Conservation (phyloP, 1,284 basidiomycete species). For the Chondrostereum purpureum region DNA sequence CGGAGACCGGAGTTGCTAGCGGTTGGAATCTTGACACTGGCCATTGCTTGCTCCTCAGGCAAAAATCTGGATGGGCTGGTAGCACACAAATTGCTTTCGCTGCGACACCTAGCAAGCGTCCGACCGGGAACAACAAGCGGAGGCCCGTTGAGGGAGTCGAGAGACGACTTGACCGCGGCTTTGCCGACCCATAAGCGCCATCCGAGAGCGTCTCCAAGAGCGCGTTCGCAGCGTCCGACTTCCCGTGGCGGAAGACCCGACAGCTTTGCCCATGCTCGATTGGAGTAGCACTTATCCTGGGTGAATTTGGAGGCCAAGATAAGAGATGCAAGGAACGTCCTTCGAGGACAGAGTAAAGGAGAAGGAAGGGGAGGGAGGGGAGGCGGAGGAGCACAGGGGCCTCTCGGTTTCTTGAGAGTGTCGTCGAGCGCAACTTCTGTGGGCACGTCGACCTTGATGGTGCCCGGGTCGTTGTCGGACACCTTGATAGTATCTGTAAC, state of each 20-base stretch:
- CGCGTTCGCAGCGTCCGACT: slow-evolving; percentile 75
- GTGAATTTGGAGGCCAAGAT: slow-evolving; percentile 89
- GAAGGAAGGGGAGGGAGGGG: slow-evolving; percentile 56
- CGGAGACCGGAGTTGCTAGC: too few species aligned
- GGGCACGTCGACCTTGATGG: neutral
- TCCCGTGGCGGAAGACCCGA: slow-evolving; percentile 73
- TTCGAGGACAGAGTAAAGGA: slow-evolving; percentile 79
- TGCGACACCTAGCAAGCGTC: slow-evolving; percentile 33
- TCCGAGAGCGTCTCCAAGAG: slow-evolving; percentile 70
- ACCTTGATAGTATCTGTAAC: slow-evolving; percentile 35
- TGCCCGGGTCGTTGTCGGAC: slow-evolving; percentile 18
- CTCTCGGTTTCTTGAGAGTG: slow-evolving; percentile 16
- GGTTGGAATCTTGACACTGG: too few species aligned
- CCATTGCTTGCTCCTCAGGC: neutral
- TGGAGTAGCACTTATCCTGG: slow-evolving; percentile 89
- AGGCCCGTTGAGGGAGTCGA: slow-evolving; percentile 15
- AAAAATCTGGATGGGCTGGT: slow-evolving; percentile 4
- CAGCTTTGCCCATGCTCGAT: slow-evolving; percentile 86
- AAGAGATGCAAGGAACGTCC: slow-evolving; percentile 82
- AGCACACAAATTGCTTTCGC: slow-evolving; percentile 29
- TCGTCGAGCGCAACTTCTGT: slow-evolving; percentile 7
- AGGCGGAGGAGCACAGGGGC: slow-evolving; percentile 23
- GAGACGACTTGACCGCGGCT: slow-evolving; percentile 16
- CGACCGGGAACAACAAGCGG: slow-evolving; percentile 17
- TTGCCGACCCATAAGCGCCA: slow-evolving; percentile 86